Evolutionary conservation across 768 basidiomycete genomes (phyloP), one percentile per base, ranked within the genome.

Genomic region (Psilocybe subaeruginosa): DNA sequence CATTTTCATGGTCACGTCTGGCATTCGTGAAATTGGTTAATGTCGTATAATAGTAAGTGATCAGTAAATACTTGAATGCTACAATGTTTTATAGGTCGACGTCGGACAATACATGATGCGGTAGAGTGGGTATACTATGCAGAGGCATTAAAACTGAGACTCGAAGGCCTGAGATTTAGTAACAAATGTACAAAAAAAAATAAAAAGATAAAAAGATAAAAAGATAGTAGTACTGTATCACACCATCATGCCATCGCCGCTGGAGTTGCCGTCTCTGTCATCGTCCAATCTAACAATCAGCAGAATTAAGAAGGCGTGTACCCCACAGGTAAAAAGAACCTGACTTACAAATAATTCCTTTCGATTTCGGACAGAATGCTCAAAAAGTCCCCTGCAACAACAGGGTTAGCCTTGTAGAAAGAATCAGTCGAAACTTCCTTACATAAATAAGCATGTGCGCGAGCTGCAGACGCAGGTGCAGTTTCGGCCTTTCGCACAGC

Each of bases 301-400:
- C 59, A 23, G 59, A 37, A 8, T 54, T 27, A 52, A 45, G 5
- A 30, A 55, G 64, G 23, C 56, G 43, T 46, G n/a, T n/a, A 47
- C 35, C 16, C 30, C 64, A 47, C 43, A 11, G 39, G 19, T 45
- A 31, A 46, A 46, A 30, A 45, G 19, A 58, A 30, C 16, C 12
- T 8, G 19, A 64, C 70, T 57, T 67, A 91, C 89, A 92, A 75
- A 80, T 96, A 96, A 74, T 95, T 92, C 64, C 90, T 81, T 70
- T 96, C 95, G 66, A 97, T 95, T 77, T 96, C 95, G 39, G 90
- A 92, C 47, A 97, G 74, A 65, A 97, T 95, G 54, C 90, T 92
- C 29, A 96, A 77, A 76, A 97, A 97, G 77, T 96, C 94, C 92
- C 92, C 93, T 94, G 51, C 41, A 9, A 67, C 9, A 68, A 49